Percentiles rank a stretch among this genome's conserved stretches.
Evolutionary conservation across 495 filamentous ascomycete genomes (phyloP).

Genomic region (Entonaema liquescens): DNA sequence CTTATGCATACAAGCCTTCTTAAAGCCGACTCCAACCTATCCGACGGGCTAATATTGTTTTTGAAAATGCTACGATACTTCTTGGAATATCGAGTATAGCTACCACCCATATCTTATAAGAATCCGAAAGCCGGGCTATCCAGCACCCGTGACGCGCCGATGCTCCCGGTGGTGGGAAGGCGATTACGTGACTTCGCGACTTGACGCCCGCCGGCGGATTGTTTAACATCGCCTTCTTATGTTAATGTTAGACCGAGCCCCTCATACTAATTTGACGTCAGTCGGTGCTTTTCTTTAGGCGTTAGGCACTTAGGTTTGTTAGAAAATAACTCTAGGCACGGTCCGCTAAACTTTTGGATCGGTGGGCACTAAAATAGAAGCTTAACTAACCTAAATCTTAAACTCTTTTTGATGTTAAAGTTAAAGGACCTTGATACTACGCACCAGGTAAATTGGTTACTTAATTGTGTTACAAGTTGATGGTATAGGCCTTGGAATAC

Average conservation of each 20-base stretch:
- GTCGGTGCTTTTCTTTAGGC: too few species aligned
- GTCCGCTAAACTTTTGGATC: slow-evolving; percentile 15
- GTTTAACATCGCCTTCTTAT: neutral
- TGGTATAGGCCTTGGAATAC: neutral
- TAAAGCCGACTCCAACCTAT: slow-evolving; percentile 29
- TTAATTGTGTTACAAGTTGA: slow-evolving; percentile 9
- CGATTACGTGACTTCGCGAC: slow-evolving; percentile 15
- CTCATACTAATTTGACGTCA: slow-evolving; percentile 10
- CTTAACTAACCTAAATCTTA: slow-evolving; percentile 14
- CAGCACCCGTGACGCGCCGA: slow-evolving; percentile 1
- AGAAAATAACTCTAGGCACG: slow-evolving; percentile 12
- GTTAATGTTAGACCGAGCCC: neutral
- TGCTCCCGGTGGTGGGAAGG: slow-evolving; percentile 12
- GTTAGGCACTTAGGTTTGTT: too few species aligned
- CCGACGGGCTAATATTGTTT: slow-evolving; percentile 4
- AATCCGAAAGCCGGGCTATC: slow-evolving; percentile 10
- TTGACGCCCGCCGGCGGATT: neutral
- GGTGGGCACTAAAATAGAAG: slow-evolving; percentile 24
- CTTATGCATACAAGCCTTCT: slow-evolving; percentile 4
- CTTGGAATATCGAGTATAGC: slow-evolving; percentile 15
- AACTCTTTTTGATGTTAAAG: neutral
- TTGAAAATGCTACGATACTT: slow-evolving; percentile 15
- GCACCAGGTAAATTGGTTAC: neutral
- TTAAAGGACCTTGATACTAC: neutral
- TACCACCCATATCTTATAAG: neutral